Evolutionary conservation across 495 filamentous ascomycete genomes (phyloP).

Genomic region (Talaromyces thailandensis): DNA sequence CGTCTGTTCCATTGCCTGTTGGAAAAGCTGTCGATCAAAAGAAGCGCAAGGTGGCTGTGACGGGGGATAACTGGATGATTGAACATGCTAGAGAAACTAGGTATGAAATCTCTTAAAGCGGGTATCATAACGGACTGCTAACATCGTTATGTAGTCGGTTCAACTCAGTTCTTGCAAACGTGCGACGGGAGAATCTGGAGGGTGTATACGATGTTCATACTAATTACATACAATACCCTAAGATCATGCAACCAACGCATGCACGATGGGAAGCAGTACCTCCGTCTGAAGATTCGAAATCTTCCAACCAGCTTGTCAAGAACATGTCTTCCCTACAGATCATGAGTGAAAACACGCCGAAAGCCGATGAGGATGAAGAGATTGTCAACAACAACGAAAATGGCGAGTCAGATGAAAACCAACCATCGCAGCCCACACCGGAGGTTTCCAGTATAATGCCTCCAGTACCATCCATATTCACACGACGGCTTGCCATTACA

Average conservation of each 20-base stretch:
- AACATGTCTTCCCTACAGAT: constrained; percentile 30
- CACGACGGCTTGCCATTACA: constrained; percentile 65
- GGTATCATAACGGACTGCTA: not conserved
- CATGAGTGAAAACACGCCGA: constrained; percentile 19
- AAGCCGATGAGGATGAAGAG: constrained; percentile 9
- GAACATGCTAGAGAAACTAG: constrained; percentile 87
- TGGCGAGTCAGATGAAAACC: constrained; percentile 4
- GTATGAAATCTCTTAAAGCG: constrained; percentile 37
- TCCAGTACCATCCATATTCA: constrained; percentile 51
- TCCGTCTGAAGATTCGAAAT: constrained; percentile 18
- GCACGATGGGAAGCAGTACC: constrained; percentile 65
- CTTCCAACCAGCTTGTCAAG: constrained; percentile 20
- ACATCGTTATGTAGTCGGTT: constrained; percentile 53
- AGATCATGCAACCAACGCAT: constrained; percentile 83
- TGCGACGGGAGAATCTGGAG: constrained; percentile 56
- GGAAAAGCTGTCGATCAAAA: constrained; percentile 65
- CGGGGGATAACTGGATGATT: constrained; percentile 93
- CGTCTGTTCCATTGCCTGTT: constrained; percentile 64
- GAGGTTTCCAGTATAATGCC: constrained; percentile 42
- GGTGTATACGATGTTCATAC: constrained; percentile 92
- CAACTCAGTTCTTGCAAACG: constrained; percentile 57
- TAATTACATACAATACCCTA: constrained; percentile 79
- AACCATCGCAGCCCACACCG: not conserved
- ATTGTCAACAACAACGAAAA: not conserved
- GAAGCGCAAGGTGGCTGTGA: constrained; percentile 81